Percentiles rank a stretch among this genome's conserved stretches.
phyloP scores from a whole-genome alignment of 495 filamentous ascomycete species.

The Neurospora sp. region DNA sequence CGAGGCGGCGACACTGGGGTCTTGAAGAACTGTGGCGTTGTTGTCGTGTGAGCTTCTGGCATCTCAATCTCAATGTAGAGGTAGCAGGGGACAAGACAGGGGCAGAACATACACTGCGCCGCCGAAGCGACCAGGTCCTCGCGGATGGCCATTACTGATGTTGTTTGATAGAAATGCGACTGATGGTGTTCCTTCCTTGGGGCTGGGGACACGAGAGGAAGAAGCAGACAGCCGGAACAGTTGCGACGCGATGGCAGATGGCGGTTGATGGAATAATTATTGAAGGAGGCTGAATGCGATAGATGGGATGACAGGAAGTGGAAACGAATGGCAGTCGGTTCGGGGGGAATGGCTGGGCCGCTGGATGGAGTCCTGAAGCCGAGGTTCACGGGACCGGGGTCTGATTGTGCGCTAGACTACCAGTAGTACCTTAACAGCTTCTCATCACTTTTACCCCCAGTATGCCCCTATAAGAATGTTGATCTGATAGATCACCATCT shows the following conservation, averaged over 20 bases:
- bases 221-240: not conserved
- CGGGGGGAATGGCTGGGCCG: not conserved
- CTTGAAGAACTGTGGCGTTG: constrained; percentile 66
- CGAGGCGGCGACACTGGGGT: constrained; percentile 80
- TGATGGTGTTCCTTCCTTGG: not conserved
- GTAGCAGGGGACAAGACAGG: constrained; percentile 6
- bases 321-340: not conserved
- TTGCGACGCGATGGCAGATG: not conserved
- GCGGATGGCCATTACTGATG: constrained; percentile 56
- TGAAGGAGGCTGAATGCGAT: not conserved
- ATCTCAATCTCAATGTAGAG: constrained; percentile 2
- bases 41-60: not conserved
- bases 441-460: not conserved
- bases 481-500: not conserved
- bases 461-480: not conserved
- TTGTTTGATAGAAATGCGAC: not conserved
- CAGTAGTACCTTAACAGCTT: not conserved
- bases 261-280: not conserved
- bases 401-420: not conserved
- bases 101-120: constrained; percentile 40
- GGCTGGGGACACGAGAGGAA: not conserved
- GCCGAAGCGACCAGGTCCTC: constrained; percentile 81
- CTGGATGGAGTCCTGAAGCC: not conserved
- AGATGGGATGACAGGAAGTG: not conserved
- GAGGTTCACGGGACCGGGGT: not conserved